These are phyloP conservation scores for Albatrellus sp. DNA, from an alignment of 1,284 basidiomycete species.

Conservation along the genomic window DNA sequence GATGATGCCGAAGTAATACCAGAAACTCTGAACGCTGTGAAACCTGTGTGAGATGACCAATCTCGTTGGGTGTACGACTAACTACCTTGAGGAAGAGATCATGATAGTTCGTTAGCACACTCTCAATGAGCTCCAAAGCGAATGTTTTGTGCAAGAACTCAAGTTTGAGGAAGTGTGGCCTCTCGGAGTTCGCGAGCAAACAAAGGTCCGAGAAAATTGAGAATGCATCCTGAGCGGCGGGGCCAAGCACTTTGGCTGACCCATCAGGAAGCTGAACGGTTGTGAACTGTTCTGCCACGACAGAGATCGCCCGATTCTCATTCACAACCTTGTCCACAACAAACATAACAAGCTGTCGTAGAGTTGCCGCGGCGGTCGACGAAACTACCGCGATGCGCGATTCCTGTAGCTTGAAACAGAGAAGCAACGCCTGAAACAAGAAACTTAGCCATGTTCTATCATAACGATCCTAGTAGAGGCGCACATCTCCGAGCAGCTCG, in stretches of 20 bases:
- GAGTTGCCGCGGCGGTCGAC: conserved; percentile 91
- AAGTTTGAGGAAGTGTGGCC: conserved; percentile 74
- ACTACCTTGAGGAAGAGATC: conserved; percentile 71
- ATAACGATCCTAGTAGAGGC: conserved; percentile 15
- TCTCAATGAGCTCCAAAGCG: conserved; percentile 91
- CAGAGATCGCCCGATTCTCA: conserved; percentile 42
- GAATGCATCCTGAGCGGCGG: conserved; percentile 80
- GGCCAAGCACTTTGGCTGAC: conserved; percentile 48
- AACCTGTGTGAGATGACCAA: neutral
- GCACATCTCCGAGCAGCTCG: conserved; percentile 65
- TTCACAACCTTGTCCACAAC: conserved; percentile 90
- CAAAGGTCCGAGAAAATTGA: conserved; percentile 86
- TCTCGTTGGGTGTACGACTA: neutral
- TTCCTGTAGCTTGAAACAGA: conserved; percentile 93
- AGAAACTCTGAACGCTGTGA: conserved; percentile 71
- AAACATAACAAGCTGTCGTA: conserved; percentile 95
- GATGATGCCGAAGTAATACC: conserved; percentile 74
- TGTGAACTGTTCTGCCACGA: conserved; percentile 13
- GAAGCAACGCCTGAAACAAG: conserved; percentile 56
- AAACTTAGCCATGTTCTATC: neutral
- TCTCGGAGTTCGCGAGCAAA: conserved; percentile 75
- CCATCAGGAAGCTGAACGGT: conserved; percentile 49
- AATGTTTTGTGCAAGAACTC: conserved; percentile 88
- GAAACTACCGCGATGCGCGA: conserved; percentile 93
- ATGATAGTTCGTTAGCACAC: conserved; percentile 91